phyloP scores from a whole-genome alignment of 2,329 filamentous ascomycete genomes.

The Shiraia bambusicola region DNA sequence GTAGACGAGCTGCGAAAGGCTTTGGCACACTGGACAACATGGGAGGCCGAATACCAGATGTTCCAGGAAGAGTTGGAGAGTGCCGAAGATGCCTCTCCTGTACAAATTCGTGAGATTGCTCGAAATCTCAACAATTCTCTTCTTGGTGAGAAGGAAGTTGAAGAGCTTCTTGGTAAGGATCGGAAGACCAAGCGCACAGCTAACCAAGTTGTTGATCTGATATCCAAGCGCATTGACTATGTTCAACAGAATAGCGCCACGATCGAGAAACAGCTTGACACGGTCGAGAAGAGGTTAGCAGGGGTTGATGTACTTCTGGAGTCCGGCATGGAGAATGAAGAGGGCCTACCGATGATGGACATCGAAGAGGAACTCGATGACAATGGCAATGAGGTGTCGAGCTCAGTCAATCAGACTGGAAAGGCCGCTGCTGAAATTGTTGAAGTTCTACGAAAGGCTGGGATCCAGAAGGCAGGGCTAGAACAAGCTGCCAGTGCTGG shows the following conservation, averaged over 20 bases:
- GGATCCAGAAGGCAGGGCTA: conserved; percentile 51
- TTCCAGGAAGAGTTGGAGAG: conserved; percentile 77
- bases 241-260: conserved; percentile 77
- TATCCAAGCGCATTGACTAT: conserved; percentile 82
- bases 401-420: conserved; percentile 57
- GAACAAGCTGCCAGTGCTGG: conserved; percentile 12
- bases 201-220: conserved; percentile 65
- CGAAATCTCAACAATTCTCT: conserved; percentile 64
- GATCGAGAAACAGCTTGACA: conserved; percentile 70
- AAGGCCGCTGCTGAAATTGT: conserved; percentile 67
- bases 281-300: conserved; percentile 69
- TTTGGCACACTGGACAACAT: conserved; percentile 84
- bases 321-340: conserved; percentile 64
- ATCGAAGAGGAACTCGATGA: conserved; percentile 93
- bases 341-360: conserved; percentile 78
- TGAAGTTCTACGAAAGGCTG: conserved; percentile 75
- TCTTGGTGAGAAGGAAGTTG: conserved; percentile 62
- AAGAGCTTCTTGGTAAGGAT: conserved; percentile 54
- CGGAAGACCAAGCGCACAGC: conserved; percentile 52
- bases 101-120: conserved; percentile 50
- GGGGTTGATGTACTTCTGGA: conserved; percentile 58
- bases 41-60: conserved; percentile 88
- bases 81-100: conserved; percentile 25
- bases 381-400: conserved; percentile 75
- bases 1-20: conserved; percentile 72